Percentiles rank a stretch among this genome's conserved stretches.
These are phyloP conservation scores for Laburnicola sp. DNA, from an alignment of 2,329 filamentous ascomycete species.

Conservation along the genomic window DNA sequence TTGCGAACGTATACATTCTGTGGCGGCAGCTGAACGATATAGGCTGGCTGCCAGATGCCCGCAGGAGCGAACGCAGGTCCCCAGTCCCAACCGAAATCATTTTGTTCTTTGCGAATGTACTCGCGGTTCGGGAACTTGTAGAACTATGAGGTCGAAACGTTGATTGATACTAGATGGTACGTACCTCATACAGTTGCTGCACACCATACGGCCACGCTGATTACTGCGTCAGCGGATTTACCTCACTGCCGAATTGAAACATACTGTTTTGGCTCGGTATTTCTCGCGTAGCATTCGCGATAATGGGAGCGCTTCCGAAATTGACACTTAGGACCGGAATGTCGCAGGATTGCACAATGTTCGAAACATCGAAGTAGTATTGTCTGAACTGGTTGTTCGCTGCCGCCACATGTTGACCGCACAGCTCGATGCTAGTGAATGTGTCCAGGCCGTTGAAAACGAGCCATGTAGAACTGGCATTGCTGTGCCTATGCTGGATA, in stretches of 20 bases:
- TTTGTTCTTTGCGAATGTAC: constrained; percentile 64
- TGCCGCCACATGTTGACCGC: constrained; percentile 56
- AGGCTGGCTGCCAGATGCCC: constrained; percentile 65
- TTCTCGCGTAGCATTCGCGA: constrained; percentile 57
- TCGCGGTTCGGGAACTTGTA: constrained; percentile 53
- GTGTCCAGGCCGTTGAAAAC: constrained; percentile 67
- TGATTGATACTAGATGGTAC: no score
- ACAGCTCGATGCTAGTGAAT: constrained; percentile 60
- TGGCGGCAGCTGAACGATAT: constrained; percentile 55
- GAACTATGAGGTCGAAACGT: no score
- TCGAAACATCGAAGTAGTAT: constrained; percentile 61
- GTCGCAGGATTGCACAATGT: constrained; percentile 50
- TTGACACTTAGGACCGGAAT: constrained; percentile 53
- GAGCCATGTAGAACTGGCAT: constrained; percentile 54
- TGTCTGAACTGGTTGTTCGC: constrained; percentile 67
- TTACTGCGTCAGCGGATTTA: constrained; percentile 6
- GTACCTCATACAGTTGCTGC: constrained; percentile 51
- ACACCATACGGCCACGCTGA: constrained; percentile 55
- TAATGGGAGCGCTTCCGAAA: constrained; percentile 61
- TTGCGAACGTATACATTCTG: constrained; percentile 55
- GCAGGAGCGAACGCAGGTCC: constrained; percentile 63
- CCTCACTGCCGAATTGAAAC: not conserved
- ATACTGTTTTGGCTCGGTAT: constrained; percentile 53
- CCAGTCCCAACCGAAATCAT: constrained; percentile 66
- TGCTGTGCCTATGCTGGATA: constrained; percentile 17